These are phyloP conservation scores for Gynochthodes officinalis DNA, from an alignment of 257 asterid species.

Conservation along the genomic window DNA sequence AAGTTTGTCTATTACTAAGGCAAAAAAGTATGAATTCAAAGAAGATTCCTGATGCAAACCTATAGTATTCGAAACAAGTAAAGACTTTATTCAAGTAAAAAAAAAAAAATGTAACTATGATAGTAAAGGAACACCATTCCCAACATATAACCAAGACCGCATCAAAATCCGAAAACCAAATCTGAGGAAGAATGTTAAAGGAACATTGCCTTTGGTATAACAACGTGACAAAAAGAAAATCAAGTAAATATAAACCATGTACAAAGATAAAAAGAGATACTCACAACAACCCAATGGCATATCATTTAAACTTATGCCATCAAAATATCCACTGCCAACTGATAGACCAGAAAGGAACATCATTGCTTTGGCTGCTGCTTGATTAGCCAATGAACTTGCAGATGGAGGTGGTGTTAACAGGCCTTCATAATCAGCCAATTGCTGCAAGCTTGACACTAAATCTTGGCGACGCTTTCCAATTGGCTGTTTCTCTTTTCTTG, in stretches of 20 bases:
- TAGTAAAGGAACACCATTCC: neutral
- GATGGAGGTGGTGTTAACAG: constrained; percentile 78
- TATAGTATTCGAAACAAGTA: too few relatives aligned
- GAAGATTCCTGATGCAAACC: too few relatives aligned
- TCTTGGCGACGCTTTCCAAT: constrained; percentile 65
- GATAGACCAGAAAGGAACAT: constrained; percentile 78
- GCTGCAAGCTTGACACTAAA: constrained; percentile 77
- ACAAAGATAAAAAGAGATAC: constrained; percentile 29
- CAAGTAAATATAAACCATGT: neutral
- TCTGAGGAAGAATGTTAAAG: neutral
- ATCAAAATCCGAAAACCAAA: neutral
- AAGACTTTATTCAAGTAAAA: neutral
- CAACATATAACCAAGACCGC: neutral
- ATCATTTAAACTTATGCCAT: constrained; percentile 81
- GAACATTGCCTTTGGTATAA: neutral
- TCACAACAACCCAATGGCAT: constrained; percentile 75
- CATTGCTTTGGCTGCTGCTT: constrained; percentile 95
- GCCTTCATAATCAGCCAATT: constrained; percentile 80
- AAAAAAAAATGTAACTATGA: neutral
- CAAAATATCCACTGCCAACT: constrained; percentile 74
- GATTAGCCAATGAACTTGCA: constrained; percentile 82
- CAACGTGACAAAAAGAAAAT: neutral
- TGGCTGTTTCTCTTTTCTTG: constrained; percentile 42
- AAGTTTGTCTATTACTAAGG: too few relatives aligned
- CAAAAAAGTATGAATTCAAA: too few relatives aligned